Conservation (phyloP, 306 rosid species). For the Cajanus cajan region DNA sequence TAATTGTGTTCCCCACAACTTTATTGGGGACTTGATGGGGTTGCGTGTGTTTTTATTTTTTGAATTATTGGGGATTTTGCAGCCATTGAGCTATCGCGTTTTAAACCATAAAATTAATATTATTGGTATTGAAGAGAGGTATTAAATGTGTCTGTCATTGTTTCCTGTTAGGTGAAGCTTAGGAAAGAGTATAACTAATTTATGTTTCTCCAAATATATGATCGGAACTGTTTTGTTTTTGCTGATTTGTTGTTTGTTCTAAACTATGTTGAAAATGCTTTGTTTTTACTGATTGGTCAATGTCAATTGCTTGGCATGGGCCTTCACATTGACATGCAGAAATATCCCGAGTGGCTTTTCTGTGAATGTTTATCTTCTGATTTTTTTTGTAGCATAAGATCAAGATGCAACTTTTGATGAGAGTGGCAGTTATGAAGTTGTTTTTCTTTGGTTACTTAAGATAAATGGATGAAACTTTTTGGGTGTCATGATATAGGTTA, state of each 20-base stretch:
- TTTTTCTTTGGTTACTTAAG: slow-evolving; percentile 3
- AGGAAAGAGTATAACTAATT: background rate
- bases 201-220: background rate
- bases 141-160: background rate
- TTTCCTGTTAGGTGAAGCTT: background rate
- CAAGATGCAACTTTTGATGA: background rate
- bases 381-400: background rate
- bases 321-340: background rate
- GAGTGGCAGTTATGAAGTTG: background rate
- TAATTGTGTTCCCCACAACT: background rate
- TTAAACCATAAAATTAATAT: background rate
- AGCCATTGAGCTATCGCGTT: background rate
- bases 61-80: background rate
- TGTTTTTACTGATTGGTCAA: background rate
- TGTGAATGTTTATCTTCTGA: background rate
- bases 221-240: background rate
- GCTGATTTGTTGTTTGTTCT: background rate
- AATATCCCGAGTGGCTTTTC: background rate
- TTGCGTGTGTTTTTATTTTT: background rate
- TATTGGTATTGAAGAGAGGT: background rate
- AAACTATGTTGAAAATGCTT: background rate
- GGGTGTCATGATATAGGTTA: background rate
- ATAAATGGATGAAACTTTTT: background rate
- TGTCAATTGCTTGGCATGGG: slow-evolving; percentile 8
- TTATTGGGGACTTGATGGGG: background rate